Conservation (phyloP, 2,329 filamentous ascomycete species). For the Claviceps humidiphila region DNA sequence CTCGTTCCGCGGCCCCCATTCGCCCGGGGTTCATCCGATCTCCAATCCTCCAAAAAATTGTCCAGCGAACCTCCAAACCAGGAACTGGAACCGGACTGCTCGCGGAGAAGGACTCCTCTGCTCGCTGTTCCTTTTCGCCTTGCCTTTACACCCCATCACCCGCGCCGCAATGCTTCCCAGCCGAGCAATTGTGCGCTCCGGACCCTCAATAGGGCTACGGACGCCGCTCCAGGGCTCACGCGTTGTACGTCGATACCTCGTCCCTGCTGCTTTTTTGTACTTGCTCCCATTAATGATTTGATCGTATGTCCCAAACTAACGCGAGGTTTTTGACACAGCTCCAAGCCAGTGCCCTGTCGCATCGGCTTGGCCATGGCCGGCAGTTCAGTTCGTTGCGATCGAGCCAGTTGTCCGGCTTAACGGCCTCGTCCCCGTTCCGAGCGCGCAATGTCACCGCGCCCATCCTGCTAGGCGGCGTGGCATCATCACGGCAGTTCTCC, state of each 20-base stretch:
- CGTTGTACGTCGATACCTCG: conserved; percentile 11
- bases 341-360: conserved; percentile 14
- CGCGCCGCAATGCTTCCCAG: conserved; percentile 30
- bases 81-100: neutral
- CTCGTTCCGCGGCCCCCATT: neutral
- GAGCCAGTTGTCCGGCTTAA: conserved; percentile 9
- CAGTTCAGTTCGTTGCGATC: conserved; percentile 19
- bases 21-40: conserved; percentile 24
- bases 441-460: conserved; percentile 13
- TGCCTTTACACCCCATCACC: neutral
- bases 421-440: conserved; percentile 12
- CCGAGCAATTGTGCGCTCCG: conserved; percentile 28
- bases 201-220: conserved; percentile 20
- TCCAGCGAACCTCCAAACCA: conserved; percentile 3
- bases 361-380: conserved; percentile 20
- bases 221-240: conserved; percentile 17
- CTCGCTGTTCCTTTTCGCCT: neutral
- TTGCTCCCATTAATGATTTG: neutral
- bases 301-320: neutral
- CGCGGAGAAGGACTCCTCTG: neutral
- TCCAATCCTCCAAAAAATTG: conserved; percentile 17
- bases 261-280: neutral
- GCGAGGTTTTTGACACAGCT: conserved; percentile 6
- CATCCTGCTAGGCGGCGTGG: conserved; percentile 17
- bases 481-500: conserved; percentile 19